Conservation (phyloP, 169 alveolate genomes). For the Babesia bigemina region DNA sequence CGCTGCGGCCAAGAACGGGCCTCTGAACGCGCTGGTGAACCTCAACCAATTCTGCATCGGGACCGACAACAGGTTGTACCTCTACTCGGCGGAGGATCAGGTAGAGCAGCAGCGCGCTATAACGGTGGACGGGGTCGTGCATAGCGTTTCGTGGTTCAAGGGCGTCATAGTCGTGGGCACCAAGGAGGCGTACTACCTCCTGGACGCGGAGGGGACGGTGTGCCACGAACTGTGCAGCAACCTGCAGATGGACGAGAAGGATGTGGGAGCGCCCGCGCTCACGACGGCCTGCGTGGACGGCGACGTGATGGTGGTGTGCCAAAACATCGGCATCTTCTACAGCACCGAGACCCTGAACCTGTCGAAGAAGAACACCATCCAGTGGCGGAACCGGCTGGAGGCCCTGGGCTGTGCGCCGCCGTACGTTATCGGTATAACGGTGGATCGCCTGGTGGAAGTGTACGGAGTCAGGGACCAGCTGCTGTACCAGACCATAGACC, state of each 20-base stretch:
- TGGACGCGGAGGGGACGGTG: conserved; percentile 33
- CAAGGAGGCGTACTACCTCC: conserved; percentile 35
- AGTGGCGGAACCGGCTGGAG: conserved; percentile 50
- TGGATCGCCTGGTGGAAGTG: conserved; percentile 47
- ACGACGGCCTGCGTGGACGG: conserved; percentile 55
- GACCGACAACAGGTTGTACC: conserved; percentile 29
- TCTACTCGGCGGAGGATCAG: conserved; percentile 44
- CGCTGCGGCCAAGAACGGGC: neutral
- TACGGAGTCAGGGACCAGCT: conserved; percentile 66
- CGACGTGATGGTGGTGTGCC: conserved; percentile 66
- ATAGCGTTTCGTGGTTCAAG: conserved; percentile 54
- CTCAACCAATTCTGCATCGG: conserved; percentile 54
- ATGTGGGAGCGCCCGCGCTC: conserved; percentile 1
- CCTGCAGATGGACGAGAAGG: conserved; percentile 15
- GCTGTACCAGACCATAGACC: conserved; percentile 57
- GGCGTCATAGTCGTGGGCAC: conserved; percentile 55
- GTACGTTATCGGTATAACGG: conserved; percentile 58
- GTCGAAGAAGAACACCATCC: conserved; percentile 62
- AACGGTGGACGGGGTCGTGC: conserved; percentile 29
- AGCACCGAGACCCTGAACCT: conserved; percentile 54
- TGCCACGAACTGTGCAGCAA: conserved; percentile 60
- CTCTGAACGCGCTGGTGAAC: conserved; percentile 12
- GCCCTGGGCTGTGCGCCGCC: conserved; percentile 65
- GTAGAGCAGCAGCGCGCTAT: conserved; percentile 33
- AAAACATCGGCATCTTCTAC: conserved; percentile 67